These are phyloP conservation scores for Arachis monticola DNA, from an alignment of 331 rosid species.

Conservation along the genomic window DNA sequence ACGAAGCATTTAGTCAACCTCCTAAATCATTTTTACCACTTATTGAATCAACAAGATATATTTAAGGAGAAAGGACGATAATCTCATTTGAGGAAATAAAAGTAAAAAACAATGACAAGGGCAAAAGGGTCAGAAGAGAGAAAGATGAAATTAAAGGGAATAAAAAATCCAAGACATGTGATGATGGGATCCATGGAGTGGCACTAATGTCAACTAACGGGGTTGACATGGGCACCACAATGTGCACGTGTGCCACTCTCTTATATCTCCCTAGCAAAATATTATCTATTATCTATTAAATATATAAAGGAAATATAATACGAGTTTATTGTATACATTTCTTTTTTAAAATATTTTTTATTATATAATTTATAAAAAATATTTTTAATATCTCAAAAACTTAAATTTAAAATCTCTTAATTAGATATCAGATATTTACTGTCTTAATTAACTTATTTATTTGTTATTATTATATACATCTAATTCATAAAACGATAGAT, in stretches of 20 bases:
- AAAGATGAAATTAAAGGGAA: not conserved
- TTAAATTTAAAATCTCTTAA: no score
- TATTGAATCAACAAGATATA: constrained; percentile 15
- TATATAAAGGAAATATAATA: no score
- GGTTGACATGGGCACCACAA: constrained; percentile 76
- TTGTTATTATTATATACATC: no score
- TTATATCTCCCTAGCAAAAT: no score
- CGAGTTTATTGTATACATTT: no score
- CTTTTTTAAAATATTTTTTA: no score
- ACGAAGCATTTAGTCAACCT: constrained; percentile 38
- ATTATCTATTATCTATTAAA: no score
- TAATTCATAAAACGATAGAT: no score
- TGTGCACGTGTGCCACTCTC: constrained; percentile 83
- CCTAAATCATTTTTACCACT: constrained; percentile 37
- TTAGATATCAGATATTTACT: no score
- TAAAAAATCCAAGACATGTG: constrained; percentile 45
- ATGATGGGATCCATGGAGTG: constrained; percentile 44
- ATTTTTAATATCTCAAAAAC: no score
- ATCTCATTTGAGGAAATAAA: constrained; percentile 10
- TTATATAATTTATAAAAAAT: no score
- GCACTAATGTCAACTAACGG: constrained; percentile 61
- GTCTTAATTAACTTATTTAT: no score
- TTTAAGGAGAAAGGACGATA: constrained; percentile 9
- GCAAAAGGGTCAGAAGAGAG: not conserved
- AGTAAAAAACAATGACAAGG: not conserved